These are phyloP conservation scores for Moniliella sp. DNA, from an alignment of 1,284 basidiomycete genomes.

Conservation along the genomic window DNA sequence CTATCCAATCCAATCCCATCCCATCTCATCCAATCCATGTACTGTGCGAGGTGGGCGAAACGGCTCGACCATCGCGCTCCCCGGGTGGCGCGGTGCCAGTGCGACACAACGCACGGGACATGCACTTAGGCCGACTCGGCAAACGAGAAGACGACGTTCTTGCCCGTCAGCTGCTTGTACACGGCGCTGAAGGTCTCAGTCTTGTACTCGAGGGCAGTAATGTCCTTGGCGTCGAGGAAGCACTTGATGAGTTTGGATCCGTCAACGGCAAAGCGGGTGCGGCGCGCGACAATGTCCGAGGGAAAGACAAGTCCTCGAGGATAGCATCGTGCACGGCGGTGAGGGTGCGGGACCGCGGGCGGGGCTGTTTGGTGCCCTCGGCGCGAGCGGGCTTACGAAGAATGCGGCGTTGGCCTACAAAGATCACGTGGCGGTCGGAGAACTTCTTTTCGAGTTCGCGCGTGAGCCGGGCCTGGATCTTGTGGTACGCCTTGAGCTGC, in stretches of 20 bases:
- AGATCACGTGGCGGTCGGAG: conserved; percentile 92
- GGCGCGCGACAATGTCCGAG: conserved; percentile 93
- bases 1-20: no score
- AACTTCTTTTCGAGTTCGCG: conserved; percentile 99
- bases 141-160: conserved; percentile 49
- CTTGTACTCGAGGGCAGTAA: conserved; percentile 98
- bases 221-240: conserved; percentile 59
- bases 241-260: conserved; percentile 13
- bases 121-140: no score
- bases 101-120: no score
- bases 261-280: conserved; percentile 47
- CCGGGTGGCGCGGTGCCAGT: no score
- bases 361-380: conserved; percentile 78
- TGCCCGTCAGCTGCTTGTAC: conserved; percentile 78
- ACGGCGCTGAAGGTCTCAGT: conserved; percentile 83
- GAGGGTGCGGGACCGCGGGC: conserved; percentile 86
- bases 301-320: conserved; percentile 96
- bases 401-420: conserved; percentile 94
- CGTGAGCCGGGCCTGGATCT: conserved; percentile 85
- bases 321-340: conserved; percentile 94
- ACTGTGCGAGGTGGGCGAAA: no score
- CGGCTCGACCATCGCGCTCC: no score
- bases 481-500: conserved; percentile 95
- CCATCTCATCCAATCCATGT: no score
- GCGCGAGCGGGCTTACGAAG: conserved; percentile 86